Base-by-base conservation (phyloP, 768 basidiomycete genomes). In the Amanita thiersii region DNA sequence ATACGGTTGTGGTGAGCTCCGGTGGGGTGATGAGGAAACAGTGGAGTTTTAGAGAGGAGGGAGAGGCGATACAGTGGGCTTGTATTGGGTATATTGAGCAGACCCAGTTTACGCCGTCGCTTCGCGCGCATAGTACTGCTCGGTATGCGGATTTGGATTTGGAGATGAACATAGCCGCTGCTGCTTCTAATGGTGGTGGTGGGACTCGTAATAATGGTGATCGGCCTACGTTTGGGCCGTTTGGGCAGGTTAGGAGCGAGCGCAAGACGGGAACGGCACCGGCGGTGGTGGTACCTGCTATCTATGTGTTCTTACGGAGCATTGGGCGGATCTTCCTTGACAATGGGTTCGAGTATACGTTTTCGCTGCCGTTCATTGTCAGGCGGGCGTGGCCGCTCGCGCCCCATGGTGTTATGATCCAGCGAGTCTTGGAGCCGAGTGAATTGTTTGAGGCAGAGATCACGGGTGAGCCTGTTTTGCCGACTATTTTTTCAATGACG, bases 361-460 rank as follows among this genome's bases (percentile, higher is more conserved):
- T 88, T 55, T 75, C 82, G 20, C 62, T 91, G 3, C 88, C 88
- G 0, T 91, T 91, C 53, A 73, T 86, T 44, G 83, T 87, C 2
- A 70, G 81, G 26, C 75, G 69, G 46, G 87, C 83, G 1, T 89
- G 86, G 86, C 77, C 87, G 3, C 62, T 87, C 15, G 69, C 67
- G 44, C 88, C 88, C 1, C 80, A 85, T 48, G 88, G 88, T 1
- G 72, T 90, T 17, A 68, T 90, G 63, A 74, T 91, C 31, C 84
- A 90, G 51, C 69, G 88, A 19, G 73, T 76, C 3, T 64, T 87
- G 36, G 84, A 86, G 50, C 66, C 73, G 1, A 63, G 65, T 4
- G 87, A 91, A 55, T 53, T 81, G 4, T 66, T 72, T 12, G 86
- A 88, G 41, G 79, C 79, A 2, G 72, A 73, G 37, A 52, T 65